Base-by-base conservation (phyloP, 2,329 filamentous ascomycete genomes). In the Pestalotiopsis sp. region DNA sequence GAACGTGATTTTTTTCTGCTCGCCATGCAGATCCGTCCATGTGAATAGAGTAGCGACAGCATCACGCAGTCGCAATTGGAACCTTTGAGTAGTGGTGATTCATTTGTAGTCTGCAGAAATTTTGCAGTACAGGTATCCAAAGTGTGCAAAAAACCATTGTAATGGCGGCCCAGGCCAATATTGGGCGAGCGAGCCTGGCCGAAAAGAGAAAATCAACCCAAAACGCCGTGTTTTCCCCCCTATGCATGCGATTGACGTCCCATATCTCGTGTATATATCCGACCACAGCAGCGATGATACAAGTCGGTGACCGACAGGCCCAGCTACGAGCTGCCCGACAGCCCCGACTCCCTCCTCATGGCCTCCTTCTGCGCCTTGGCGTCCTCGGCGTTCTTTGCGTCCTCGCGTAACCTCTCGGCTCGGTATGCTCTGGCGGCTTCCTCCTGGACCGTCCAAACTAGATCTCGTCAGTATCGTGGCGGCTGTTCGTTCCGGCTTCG, bases 361-460 rank as follows among this genome's bases (percentile, higher is more conserved):
- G 82, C 80, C 68, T 82, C 80, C 70, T 80, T 80, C 69, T 81
- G 78, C 68, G 75, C 77, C 72, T 78, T 77, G 36, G 79, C 77
- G 71, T 84, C 81, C 69, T 81, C 78, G 14, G 76, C 75, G 12
- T 78, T 64, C 56, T 77, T 78, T 52, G 72, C 76, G 52, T 81
- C 77, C 67, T 80, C 76, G 31, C 73, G 74, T 41, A 80, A 74
- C 71, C 73, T 75, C 11, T 80, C 78, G 56, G 82, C 77, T 59
- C 75, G 78, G 17, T 70, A 71, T 68, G 79, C 80, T 17, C 77
- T 76, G 39, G 79, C 77, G 17, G 77, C 81, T 68, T 82, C 80
- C 64, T 80, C 80, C 14, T 82, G 81, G 5, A 81, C 83, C 61
- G 78, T 75, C 84, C 84, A 86, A 70, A 86, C 82, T 84, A 70